Conservation (phyloP, 441 rosid species). For the Erodium trifolium region DNA sequence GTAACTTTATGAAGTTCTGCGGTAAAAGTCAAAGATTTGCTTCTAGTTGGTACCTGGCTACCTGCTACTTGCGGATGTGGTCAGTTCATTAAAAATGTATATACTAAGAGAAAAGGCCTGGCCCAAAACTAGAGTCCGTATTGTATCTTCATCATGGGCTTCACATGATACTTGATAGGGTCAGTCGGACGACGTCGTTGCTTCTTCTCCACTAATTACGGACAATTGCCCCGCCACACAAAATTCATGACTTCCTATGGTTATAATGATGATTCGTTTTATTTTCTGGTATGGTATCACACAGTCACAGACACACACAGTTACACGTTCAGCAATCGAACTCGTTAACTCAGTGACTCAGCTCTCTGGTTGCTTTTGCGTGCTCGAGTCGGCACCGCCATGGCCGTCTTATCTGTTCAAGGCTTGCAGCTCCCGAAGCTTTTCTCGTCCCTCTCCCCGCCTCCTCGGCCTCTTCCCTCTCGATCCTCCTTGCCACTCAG, state of each 20-base stretch:
- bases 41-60: too few relatives aligned
- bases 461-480: neutral
- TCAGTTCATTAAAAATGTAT: too few relatives aligned
- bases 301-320: too few relatives aligned
- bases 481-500: conserved; percentile 4
- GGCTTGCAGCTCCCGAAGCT: neutral
- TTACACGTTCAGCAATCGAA: neutral
- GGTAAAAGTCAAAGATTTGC: too few relatives aligned
- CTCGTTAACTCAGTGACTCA: neutral
- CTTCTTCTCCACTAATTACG: neutral
- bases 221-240: neutral
- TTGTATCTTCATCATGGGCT: neutral
- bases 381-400: neutral
- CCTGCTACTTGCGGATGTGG: too few relatives aligned
- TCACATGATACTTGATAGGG: neutral
- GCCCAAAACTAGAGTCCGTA: neutral
- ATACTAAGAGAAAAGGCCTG: neutral
- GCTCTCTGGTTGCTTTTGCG: neutral
- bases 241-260: neutral
- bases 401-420: neutral
- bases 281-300: too few relatives aligned
- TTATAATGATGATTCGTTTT: neutral
- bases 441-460: neutral
- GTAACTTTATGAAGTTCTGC: too few relatives aligned
- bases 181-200: neutral